Percentiles rank a stretch among this genome's conserved stretches.
Conservation (phyloP, 768 basidiomycete species). For the Phaeotremella skinneri region DNA sequence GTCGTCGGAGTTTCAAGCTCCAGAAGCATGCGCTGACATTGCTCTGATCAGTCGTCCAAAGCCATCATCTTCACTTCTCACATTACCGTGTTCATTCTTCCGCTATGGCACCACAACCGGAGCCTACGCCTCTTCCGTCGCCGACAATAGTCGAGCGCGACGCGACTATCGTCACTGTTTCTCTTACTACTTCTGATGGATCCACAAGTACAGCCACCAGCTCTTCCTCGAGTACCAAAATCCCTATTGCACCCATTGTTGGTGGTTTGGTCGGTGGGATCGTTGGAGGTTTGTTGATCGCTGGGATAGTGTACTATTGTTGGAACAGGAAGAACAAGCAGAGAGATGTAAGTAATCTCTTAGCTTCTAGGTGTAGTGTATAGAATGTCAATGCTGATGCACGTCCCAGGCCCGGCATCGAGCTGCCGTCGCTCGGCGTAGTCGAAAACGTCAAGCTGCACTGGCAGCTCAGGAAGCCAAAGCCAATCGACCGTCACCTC, state of each 20-base stretch:
- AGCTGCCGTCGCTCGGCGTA: neutral
- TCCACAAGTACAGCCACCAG: neutral
- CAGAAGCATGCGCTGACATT: too few relatives aligned
- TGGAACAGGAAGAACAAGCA: slow-evolving; percentile 1
- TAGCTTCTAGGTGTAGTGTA: neutral
- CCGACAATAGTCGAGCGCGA: neutral
- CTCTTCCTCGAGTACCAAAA: neutral
- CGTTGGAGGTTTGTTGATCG: neutral
- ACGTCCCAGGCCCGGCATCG: slow-evolving; percentile 1
- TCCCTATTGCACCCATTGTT: neutral
- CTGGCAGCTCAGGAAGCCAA: slow-evolving; percentile 1
- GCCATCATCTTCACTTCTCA: too few relatives aligned
- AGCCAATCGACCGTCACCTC: neutral
- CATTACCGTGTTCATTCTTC: neutral
- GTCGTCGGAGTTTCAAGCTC: too few relatives aligned
- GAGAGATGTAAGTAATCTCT: neutral
- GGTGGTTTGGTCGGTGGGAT: slow-evolving; percentile 3
- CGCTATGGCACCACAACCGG: neutral
- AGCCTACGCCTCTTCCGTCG: neutral
- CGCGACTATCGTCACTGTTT: slow-evolving; percentile 10
- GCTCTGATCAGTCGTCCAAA: too few relatives aligned
- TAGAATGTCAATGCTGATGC: neutral
- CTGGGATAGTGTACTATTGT: neutral
- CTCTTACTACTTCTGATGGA: neutral
- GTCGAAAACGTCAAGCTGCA: slow-evolving; percentile 3